phyloP scores from a whole-genome alignment of 306 rosid genomes.

The Amphicarpaea edgeworthii region DNA sequence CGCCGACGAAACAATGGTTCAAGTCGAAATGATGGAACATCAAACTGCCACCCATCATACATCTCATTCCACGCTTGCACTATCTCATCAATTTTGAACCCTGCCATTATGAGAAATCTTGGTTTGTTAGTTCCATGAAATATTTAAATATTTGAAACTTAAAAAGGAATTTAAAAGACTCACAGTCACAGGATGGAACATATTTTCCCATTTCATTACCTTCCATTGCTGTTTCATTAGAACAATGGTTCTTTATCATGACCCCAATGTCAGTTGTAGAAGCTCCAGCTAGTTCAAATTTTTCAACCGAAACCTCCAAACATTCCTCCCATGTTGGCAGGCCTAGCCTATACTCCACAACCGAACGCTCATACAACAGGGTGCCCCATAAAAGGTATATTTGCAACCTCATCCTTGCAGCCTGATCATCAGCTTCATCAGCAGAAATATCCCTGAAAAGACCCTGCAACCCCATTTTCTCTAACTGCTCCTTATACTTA shows the following conservation, averaged over 20 bases:
- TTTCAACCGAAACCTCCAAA: slow-evolving; percentile 87
- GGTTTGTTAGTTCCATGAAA: slow-evolving; percentile 40
- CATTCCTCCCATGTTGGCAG: slow-evolving; percentile 98
- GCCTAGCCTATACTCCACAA: slow-evolving; percentile 78
- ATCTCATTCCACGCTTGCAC: slow-evolving; percentile 97
- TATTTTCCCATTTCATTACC: slow-evolving; percentile 56
- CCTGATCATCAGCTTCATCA: slow-evolving; percentile 79
- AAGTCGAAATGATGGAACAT: slow-evolving; percentile 89
- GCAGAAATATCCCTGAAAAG: slow-evolving; percentile 67
- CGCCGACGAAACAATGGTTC: slow-evolving; percentile 94
- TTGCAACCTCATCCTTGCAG: slow-evolving; percentile 79
- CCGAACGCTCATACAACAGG: slow-evolving; percentile 85
- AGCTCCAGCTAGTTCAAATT: slow-evolving; percentile 95
- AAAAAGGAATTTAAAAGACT: slow-evolving; percentile 25
- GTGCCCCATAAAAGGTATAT: slow-evolving; percentile 92
- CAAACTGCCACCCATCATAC: slow-evolving; percentile 99
- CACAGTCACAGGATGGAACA: background rate
- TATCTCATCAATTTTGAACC: slow-evolving; percentile 95
- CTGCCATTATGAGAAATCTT: slow-evolving; percentile 54
- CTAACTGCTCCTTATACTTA: slow-evolving; percentile 61
- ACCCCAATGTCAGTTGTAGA: slow-evolving; percentile 90
- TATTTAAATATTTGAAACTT: slow-evolving; percentile 23
- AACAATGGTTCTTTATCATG: slow-evolving; percentile 96
- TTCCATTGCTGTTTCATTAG: slow-evolving; percentile 88
- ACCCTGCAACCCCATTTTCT: slow-evolving; percentile 73